phyloP scores from a whole-genome alignment of 129 eudicot species.

The Arctium lappa region DNA sequence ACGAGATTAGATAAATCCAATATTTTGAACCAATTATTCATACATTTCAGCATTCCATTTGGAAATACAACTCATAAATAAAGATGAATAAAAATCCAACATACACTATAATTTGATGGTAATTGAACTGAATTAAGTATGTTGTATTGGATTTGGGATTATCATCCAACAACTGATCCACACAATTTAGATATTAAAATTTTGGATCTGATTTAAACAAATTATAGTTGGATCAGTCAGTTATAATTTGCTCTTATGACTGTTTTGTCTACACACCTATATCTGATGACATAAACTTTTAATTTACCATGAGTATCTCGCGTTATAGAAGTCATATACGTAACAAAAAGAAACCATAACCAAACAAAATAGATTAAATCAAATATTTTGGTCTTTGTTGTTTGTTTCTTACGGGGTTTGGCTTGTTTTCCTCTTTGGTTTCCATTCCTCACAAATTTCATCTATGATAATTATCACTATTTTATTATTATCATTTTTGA shows the following conservation, averaged over 20 bases:
- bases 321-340: background rate
- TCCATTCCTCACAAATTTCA: too few species aligned
- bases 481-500: too few species aligned
- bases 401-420: too few species aligned
- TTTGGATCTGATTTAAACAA: background rate
- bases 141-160: background rate
- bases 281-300: background rate
- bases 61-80: too few species aligned
- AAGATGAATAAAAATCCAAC: background rate
- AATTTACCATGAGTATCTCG: too few species aligned
- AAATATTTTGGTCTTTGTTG: background rate
- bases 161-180: background rate
- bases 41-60: background rate
- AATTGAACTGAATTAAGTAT: background rate
- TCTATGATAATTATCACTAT: too few species aligned
- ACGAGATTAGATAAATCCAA: background rate
- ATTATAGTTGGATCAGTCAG: background rate
- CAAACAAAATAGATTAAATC: background rate
- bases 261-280: too few species aligned
- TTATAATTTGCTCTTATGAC: background rate
- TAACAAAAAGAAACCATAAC: background rate
- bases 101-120: background rate
- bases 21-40: background rate
- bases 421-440: too few species aligned
- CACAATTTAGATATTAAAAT: background rate